Conservation (phyloP, 2,329 filamentous ascomycete genomes). For the Colletotrichum sp. region DNA sequence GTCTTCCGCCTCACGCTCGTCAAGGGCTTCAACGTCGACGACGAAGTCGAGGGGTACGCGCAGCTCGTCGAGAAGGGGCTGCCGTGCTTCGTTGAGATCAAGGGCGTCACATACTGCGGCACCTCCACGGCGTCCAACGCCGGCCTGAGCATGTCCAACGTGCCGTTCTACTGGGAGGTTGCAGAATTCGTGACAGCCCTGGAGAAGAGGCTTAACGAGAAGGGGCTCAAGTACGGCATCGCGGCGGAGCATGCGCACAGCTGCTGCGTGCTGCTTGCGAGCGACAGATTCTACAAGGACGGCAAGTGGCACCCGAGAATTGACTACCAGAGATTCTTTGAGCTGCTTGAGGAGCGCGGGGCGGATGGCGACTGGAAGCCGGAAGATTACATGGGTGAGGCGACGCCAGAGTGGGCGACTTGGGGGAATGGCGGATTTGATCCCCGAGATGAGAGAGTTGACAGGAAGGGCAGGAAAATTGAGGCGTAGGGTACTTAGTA, state of each 20-base stretch:
- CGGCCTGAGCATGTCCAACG: constrained; percentile 95
- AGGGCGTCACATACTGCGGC: constrained; percentile 96
- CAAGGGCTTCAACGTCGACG: constrained; percentile 97
- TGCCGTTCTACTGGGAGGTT: constrained; percentile 94
- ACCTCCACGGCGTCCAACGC: constrained; percentile 84
- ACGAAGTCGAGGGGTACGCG: constrained; percentile 90
- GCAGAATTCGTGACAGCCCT: constrained; percentile 80
- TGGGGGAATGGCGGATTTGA: constrained; percentile 97
- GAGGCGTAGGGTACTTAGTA: constrained; percentile 34
- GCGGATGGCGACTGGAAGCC: constrained; percentile 75
- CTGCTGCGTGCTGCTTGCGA: constrained; percentile 89
- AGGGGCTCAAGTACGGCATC: constrained; percentile 85
- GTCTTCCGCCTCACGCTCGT: constrained; percentile 95
- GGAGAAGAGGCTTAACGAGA: constrained; percentile 67
- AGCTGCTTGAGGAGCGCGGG: constrained; percentile 74
- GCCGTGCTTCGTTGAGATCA: constrained; percentile 93
- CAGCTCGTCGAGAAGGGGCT: constrained; percentile 84
- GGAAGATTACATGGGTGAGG: constrained; percentile 86
- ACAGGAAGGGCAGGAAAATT: constrained; percentile 79
- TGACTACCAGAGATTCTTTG: constrained; percentile 88
- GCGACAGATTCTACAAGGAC: constrained; percentile 75
- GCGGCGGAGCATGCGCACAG: constrained; percentile 95
- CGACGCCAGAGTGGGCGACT: constrained; percentile 91
- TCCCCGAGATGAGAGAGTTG: constrained; percentile 85
- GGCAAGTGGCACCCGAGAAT: constrained; percentile 92